Base-by-base conservation (phyloP, 2,329 filamentous ascomycete species). In the Epichloe sp. region DNA sequence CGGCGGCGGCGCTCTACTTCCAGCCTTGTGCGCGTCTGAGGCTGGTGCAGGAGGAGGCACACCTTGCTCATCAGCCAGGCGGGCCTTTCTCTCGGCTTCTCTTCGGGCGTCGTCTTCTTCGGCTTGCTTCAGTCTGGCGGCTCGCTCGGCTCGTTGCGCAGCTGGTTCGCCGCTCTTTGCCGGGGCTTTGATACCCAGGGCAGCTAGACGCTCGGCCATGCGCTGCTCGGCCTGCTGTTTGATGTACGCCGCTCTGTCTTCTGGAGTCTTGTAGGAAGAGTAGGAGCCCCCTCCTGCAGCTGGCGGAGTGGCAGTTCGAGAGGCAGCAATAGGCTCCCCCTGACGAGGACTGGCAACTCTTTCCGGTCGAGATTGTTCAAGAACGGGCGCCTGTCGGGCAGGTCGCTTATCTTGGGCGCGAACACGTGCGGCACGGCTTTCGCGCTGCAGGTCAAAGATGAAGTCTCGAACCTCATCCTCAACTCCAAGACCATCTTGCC, bases 381-480 rank as follows among this genome's bases (percentile, higher is more conserved):
- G 65, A 14, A 68, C 61, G 17, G 68, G 62, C 47, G 64, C 52
- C 45, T 69, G 63, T 35, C 72, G 72, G 5, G 72, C 66, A 19
- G 70, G 66, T 26, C 73, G 72, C 51, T 70, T 76, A 54, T 82
- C 83, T 63, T 78, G 80, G 47, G 73, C 70, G 53, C 78, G 75
- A 52, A 94, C 70, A 53, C 83, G 83, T 49, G 87, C 76, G 56
- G 88, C 77, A 57, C 89, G 82, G 65, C 88, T 94, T 55, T 83
- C 86, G 54, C 91, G 82, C 65, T 96, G 90, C 49, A 98, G 73
- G 59, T 97, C 93, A 64, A 93, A 97, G 65, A 98, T 98, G 67
- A 98, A 97, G 63, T 98, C 93, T 62, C 89, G 88, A 55, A 97
- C 86, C 62, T 95, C 89, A 62, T 98, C 91, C 64, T 98, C 93